phyloP scores from a whole-genome alignment of 2,329 filamentous ascomycete genomes.

The Hypocrella siamensis region DNA sequence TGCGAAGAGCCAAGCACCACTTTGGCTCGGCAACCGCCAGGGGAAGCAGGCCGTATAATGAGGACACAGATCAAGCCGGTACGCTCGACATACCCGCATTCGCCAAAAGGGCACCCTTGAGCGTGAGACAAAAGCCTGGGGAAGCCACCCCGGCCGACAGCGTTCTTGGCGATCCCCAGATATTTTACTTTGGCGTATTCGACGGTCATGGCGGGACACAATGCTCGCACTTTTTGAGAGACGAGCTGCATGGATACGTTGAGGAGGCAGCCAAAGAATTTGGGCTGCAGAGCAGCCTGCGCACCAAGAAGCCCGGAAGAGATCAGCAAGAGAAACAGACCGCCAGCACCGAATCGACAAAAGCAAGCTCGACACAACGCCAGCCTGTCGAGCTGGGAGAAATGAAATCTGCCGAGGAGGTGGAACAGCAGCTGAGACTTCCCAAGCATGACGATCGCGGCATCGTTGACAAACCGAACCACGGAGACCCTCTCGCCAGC shows the following conservation, averaged over 20 bases:
- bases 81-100: constrained; percentile 90
- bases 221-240: constrained; percentile 73
- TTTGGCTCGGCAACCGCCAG: constrained; percentile 69
- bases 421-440: constrained; percentile 19
- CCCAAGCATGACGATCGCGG: constrained; percentile 14
- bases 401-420: constrained; percentile 33
- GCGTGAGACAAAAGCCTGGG: constrained; percentile 32
- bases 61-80: constrained; percentile 87
- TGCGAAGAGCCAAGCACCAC: constrained; percentile 90
- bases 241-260: constrained; percentile 76
- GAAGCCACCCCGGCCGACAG: constrained; percentile 58
- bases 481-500: constrained; percentile 20
- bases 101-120: constrained; percentile 64
- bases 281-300: constrained; percentile 61
- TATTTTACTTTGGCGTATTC: constrained; percentile 96
- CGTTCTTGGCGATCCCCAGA: constrained; percentile 76
- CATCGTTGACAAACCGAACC: constrained; percentile 19
- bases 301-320: constrained; percentile 21
- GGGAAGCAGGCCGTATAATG: constrained; percentile 77
- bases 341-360: constrained; percentile 5
- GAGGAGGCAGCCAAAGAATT: constrained; percentile 68
- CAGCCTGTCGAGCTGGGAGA: constrained; percentile 21
- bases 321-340: constrained; percentile 9
- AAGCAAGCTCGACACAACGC: constrained; percentile 8
- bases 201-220: constrained; percentile 88